Evolutionary conservation across 306 rosid genomes (phyloP), one percentile per base, ranked within the genome.

Genomic region (Macrotyloma uniflorum): DNA sequence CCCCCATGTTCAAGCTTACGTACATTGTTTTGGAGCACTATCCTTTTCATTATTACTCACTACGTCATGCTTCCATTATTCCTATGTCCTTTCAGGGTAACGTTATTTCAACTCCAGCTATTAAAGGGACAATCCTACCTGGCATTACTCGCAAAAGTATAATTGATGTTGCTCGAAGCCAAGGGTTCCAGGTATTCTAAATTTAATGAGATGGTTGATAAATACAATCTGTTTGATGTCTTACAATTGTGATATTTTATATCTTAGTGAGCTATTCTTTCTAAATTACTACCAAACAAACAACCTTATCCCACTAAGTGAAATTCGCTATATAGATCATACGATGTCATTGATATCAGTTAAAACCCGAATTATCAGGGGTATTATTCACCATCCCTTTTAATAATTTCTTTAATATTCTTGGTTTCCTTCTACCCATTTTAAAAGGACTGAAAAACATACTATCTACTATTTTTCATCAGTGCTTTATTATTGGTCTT

Each of bases 71-170:
- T 68, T 46, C 30, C 33, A n/a, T 71, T 40, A 23, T 69, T 58
- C 74, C 62, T 22, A 66, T 82, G 40, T 83, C 50, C 18, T 83
- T 58, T 49, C 74, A 96, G 99, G 97, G 84, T 66, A 80, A 90
- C 43, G 50, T 86, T 59, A 91, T 96, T 76, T 88, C 91, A 49
- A 96, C 99, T 78, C 99, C 99, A 33, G 88, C 85, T 68, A 85
- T 96, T 51, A 93, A 90, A 78, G 99, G 99, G 74, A 96, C 99
- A 47, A 96, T 96, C 77, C 87, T 96, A 82, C 99, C 99, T 16
- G 99, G 99, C 69, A 89, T 96, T 75, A 96, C 99, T 63, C 92
- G 98, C 76, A 96, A 96, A 82, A 96, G 99, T 74, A 90, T 93
- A 74, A 93, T 96, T 78, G 99, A 96, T 19, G 93, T 93, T 86